Evolutionary conservation across 2,329 filamentous ascomycete genomes (phyloP).

Genomic region (Phialemonium atrogriseum): DNA sequence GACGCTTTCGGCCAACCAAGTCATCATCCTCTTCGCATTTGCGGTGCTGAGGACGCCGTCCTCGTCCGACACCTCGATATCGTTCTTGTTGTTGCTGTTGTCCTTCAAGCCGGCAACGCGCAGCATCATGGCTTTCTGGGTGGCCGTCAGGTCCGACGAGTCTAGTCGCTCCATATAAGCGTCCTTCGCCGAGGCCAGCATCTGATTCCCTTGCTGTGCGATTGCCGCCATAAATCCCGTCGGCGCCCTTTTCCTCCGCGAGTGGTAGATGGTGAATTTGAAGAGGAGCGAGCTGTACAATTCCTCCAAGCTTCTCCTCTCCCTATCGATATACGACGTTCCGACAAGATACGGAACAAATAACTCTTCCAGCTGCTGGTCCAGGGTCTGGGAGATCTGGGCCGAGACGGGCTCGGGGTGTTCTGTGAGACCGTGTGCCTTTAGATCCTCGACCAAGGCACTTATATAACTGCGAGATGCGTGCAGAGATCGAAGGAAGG

Average conservation of each 20-base stretch:
- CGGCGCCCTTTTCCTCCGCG: constrained; percentile 75
- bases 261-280: constrained; percentile 95
- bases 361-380: constrained; percentile 69
- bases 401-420: constrained; percentile 87
- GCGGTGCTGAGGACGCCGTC: constrained; percentile 75
- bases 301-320: constrained; percentile 64
- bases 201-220: constrained; percentile 80
- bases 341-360: constrained; percentile 64
- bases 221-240: constrained; percentile 90
- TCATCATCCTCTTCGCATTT: constrained; percentile 97
- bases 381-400: constrained; percentile 68
- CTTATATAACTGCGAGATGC: constrained; percentile 86
- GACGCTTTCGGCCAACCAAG: constrained; percentile 93
- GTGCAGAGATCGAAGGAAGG: constrained; percentile 85
- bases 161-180: constrained; percentile 85
- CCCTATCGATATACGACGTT: constrained; percentile 62
- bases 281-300: constrained; percentile 87
- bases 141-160: constrained; percentile 77
- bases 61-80: constrained; percentile 84
- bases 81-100: constrained; percentile 66
- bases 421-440: constrained; percentile 88
- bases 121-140: constrained; percentile 85
- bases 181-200: constrained; percentile 81
- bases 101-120: constrained; percentile 79
- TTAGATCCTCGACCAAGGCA: constrained; percentile 81